A percentile compares a stretch with the other conserved stretches of the same genome.
Evolutionary conservation across 169 alveolate genomes (phyloP).

Genomic region (Besnoitia besnoiti): DNA sequence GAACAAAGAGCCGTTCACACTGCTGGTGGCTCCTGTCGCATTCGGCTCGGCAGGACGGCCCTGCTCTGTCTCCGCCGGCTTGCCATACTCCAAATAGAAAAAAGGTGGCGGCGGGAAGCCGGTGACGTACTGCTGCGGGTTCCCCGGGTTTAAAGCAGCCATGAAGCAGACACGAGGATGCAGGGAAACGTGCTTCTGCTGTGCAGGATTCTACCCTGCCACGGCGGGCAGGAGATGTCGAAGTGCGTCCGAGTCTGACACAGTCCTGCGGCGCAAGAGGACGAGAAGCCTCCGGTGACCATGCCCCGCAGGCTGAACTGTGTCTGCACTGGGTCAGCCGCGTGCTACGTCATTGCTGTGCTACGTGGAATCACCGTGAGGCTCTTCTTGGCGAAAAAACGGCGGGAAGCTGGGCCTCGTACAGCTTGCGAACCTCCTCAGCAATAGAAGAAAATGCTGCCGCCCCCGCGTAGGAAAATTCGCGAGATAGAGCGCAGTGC

Average conservation of each 20-base stretch:
- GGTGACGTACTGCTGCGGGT: not conserved
- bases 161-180: not conserved
- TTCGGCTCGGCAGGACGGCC: not conserved
- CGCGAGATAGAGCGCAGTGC: no score
- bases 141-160: not conserved
- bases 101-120: conserved; percentile 43
- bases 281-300: not conserved
- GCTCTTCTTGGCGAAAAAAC: no score
- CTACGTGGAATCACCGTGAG: no score
- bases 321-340: not conserved
- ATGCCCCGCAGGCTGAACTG: not conserved
- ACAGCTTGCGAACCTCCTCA: no score
- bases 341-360: no score
- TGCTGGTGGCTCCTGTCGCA: not conserved
- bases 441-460: no score
- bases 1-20: not conserved
- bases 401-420: no score
- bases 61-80: not conserved
- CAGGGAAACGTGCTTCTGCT: no score
- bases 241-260: no score
- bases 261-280: not conserved
- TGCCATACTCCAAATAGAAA: conserved; percentile 1
- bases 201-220: no score
- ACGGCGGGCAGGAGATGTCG: no score
- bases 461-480: no score